Evolutionary conservation across 805 yeast species (phyloP), one percentile per base, ranked within the genome.

Genomic region (Pichia gijzeniarum): DNA sequence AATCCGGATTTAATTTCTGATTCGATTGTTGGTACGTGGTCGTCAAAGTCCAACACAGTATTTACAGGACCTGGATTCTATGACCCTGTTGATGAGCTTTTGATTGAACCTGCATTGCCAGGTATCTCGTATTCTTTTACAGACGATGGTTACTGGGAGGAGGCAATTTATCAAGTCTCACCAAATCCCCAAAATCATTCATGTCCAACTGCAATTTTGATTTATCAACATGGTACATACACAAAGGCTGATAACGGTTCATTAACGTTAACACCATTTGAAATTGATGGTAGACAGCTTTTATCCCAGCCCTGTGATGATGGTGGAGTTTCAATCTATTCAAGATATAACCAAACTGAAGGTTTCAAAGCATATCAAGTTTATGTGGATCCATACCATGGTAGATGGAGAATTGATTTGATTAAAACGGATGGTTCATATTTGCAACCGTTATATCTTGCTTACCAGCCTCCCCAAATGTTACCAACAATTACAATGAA

Each of bases 21-120:
- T 38, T 44, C 61, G 2, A 44, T 87, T 39, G 85, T 71, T 35
- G 99, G 99, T 6, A 93, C 99, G 0, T 93, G 99, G 99, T 66
- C 90, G 1, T 83, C 97, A 16, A 93, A 93, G 64, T 81, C 97
- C 12, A 86, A 85, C 63, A 80, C 95, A 12, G 99, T 93, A 7
- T 82, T 91, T 69, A 93, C 99, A 1, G 99, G 99, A 0, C 96
- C 98, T 6, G 85, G 90, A 2, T 93, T 93, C 61, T 93, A 79
- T 62, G 98, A 93, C 63, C 99, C 99, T 2, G 85, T 89, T 25
- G 96, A 91, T 61, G 99, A 93, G 64, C 76, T 91, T 16, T 70
- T 93, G 47, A 86, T 89, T 50, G 99, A 93, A 63, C 99, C 99
- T 2, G 91, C 90, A 8, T 73, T 93, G 35, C 96, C 99, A 1